Base-by-base conservation (phyloP, 495 filamentous ascomycete genomes). In the Collariella sp. region DNA sequence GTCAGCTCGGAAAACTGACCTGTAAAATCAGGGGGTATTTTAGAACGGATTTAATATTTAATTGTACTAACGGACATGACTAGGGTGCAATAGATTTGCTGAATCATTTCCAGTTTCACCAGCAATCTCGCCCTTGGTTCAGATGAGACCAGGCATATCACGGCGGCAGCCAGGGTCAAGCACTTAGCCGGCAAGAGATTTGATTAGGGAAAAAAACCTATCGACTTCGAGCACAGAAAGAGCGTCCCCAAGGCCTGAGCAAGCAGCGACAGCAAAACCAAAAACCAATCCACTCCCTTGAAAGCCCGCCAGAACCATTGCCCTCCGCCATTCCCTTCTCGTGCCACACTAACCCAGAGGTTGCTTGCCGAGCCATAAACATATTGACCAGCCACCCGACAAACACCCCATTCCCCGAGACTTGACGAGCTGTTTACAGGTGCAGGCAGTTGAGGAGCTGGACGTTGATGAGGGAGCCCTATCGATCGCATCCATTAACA, bases 361-460 rank as follows among this genome's bases (percentile, higher is more conserved):
- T 34, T 34, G 6, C 31, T 34, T 46, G 16, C 44, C 26, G 2
- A 5, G 26, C 44, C 24, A 31, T 9, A 36, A 15, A 10, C 7
- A 34, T 13, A 34, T 33, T 46, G 26, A 33, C 29, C 26, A 20
- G n/a, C 26, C 2, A 6, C 24, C 5, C 18, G 18, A 3, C 40
- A 1, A 42, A 3, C 40, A 11, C 15, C 19, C 20, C 7, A 20
- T 12, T 7, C n/a, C 48, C 3, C 1, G 2, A 15, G 16, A 1
- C 10, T 9, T 2, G 34, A 12, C 2, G 13, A 13, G 40, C 42
- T 46, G 42, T 46, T 31, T 40, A 20, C 9, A 43, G 0, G 7
- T 39, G 34, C 50, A 58, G 9, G 49, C 55, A 57, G 55, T 57
- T 57, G 33, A 57, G 50, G 3, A 20, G 10, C 7, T 53, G 16